Evolutionary conservation across 2,329 filamentous ascomycete genomes (phyloP).

Genomic region (Zasmidium angulare): DNA sequence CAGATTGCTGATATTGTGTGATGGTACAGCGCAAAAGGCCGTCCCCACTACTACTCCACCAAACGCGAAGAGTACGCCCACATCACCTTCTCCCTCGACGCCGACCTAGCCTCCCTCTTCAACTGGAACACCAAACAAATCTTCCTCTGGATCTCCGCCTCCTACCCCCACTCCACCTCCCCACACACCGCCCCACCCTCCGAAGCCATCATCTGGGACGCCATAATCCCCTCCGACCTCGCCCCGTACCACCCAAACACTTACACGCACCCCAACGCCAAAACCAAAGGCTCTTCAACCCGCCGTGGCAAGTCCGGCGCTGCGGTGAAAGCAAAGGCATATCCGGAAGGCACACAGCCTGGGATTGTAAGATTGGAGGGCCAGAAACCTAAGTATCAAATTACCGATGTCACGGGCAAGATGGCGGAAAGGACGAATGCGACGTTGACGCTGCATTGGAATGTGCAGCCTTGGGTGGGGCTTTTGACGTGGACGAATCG

Average conservation of each 20-base stretch:
- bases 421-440: constrained; percentile 74
- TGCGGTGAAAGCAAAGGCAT: constrained; percentile 27
- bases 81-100: constrained; percentile 88
- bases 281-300: constrained; percentile 11
- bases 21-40: constrained; percentile 74
- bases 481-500: constrained; percentile 71
- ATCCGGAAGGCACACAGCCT: constrained; percentile 42
- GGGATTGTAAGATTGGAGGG: constrained; percentile 77
- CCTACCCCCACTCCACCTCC: constrained; percentile 51
- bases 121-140: constrained; percentile 99
- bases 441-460: constrained; percentile 82
- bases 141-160: constrained; percentile 92
- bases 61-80: constrained; percentile 96
- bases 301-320: background rate
- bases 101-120: constrained; percentile 88
- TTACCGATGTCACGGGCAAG: constrained; percentile 82
- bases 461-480: constrained; percentile 97
- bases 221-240: constrained; percentile 77
- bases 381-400: constrained; percentile 93
- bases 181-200: constrained; percentile 42
- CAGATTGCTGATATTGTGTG: background rate
- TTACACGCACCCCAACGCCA: constrained; percentile 46
- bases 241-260: constrained; percentile 55
- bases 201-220: constrained; percentile 90
- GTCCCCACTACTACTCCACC: constrained; percentile 91